Base-by-base conservation (phyloP, 192 early-diverging fungal genomes). In the Mortierella hygrophila region DNA sequence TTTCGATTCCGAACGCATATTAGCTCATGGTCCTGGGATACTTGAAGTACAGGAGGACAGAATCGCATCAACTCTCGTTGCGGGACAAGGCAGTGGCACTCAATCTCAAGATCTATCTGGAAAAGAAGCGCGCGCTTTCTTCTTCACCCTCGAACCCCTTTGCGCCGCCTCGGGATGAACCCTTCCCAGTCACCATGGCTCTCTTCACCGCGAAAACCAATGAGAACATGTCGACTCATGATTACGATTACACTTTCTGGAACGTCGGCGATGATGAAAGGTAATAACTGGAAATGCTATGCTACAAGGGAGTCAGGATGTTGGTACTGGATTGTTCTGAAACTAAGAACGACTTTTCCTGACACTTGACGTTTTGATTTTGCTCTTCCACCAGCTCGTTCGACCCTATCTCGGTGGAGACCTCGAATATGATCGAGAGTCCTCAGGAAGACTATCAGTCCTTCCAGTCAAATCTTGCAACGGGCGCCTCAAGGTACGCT, bases 371-470 rank as follows among this genome's bases (percentile, higher is more conserved):
- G 10, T 4, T 44, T 18, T 46, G 13, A 44, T 68, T 16, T 63
- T 68, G 20, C 26, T 65, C 26, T 65, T 32, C 8, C 21, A 20
- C 16, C 49, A 85, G 83, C 32, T 77, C 83, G 37, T 81, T 86
- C 47, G 68, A 70, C 32, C 49, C 79, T 1, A 74, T 81, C 35
- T 65, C 84, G 13, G 76, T 81, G 10, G 52, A 81, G n/a, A 70
- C 78, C 20, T 86, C 84, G 10, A 86, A 86, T 42, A 86, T 86
- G 84, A 78, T 86, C 7, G 84, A 86, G 57, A 86, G 84, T 44
- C 84, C 84, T 20, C 84, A 86, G 10, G 84, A 86, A 32, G 84
- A 86, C 15, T 86, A 86, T n/a, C 84, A 86, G 26, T 86, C 84
- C 1, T 86, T 86, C 70, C 84, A 86, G 70, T 86, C 84, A 76